Evolutionary conservation across 1,139 yeast species (phyloP), one percentile per base, ranked within the genome.

Genomic region (Debaryomyces nepalensis): DNA sequence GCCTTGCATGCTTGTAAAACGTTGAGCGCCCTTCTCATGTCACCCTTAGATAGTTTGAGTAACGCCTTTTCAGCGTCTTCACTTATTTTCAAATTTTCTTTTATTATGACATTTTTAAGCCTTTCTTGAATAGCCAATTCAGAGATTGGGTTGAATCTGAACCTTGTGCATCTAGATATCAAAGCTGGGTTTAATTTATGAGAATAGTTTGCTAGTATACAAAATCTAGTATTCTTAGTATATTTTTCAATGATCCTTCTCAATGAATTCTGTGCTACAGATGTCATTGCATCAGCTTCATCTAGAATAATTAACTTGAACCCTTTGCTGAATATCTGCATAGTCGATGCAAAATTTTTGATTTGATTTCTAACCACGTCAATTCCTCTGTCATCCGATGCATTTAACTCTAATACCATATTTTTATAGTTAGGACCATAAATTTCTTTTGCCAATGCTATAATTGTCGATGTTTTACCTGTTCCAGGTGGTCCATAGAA

Each of bases 231-330:
- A 64, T 91, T 91, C 57, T 88, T 87, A 20, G 99, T 91, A 60
- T 89, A 93, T 59, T 88, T 90, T 63, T 95, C 99, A 63, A 95
- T 95, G 52, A 79, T 81, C 47, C 99, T 73, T 64, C 99, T 79
- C 50, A 95, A 71, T 1, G 99, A 97, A 61, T 93, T 93, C 63
- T 95, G 68, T 0, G 99, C 99, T 7, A 87, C 96, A 46, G 87
- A 84, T 1, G 99, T 93, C 99, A 95, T 95, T 34, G 99, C 96
- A 66, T 95, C 99, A 0, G 99, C 99, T 67, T 95, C 99, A 68
- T 95, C 99, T 51, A 95, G 72, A 26, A 95, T 89, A 46, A 95
- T 86, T 52, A 95, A 73, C 59, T 95, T 95, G 74, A 91, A 93
- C 11, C 93, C 90, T 44, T 67, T 65, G 46, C 76, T 66, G 66